Conservation (phyloP, 23 red algal genomes). For the Gracilaria gracilis region DNA sequence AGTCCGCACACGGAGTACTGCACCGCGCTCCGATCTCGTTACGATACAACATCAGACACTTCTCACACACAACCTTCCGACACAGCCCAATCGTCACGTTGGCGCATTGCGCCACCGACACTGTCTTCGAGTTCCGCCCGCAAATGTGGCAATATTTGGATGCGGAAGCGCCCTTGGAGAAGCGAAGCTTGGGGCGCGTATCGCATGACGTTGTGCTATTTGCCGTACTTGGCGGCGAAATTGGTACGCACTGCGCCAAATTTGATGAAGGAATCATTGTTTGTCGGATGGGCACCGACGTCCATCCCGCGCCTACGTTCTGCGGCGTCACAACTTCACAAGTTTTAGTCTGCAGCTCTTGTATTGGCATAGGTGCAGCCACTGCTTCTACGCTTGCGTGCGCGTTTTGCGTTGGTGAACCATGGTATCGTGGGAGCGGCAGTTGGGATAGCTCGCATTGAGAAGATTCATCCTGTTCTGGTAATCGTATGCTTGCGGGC, state of each 20-base stretch:
- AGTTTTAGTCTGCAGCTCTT: background rate
- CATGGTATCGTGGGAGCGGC: background rate
- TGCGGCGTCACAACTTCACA: background rate
- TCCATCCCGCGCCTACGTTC: background rate
- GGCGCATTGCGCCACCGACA: constrained; percentile 43
- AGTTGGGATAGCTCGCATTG: background rate
- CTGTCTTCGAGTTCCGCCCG: constrained; percentile 43
- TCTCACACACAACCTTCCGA: constrained; percentile 57
- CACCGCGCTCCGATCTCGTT: background rate
- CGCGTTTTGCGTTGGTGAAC: background rate
- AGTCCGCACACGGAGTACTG: background rate
- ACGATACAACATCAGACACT: constrained; percentile 54
- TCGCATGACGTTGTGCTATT: background rate
- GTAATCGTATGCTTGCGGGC: background rate
- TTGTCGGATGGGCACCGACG: background rate
- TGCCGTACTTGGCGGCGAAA: background rate
- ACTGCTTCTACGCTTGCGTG: background rate
- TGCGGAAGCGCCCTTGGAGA: constrained; percentile 44
- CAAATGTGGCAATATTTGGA: constrained; percentile 64
- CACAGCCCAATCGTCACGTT: constrained; percentile 49
- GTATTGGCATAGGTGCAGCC: background rate
- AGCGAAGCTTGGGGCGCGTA: constrained; percentile 44
- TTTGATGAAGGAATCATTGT: constrained; percentile 10
- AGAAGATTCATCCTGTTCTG: background rate
- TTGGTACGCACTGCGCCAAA: background rate